Evolutionary conservation across 2,329 filamentous ascomycete species (phyloP).

Genomic region (Aschersonia sp.): DNA sequence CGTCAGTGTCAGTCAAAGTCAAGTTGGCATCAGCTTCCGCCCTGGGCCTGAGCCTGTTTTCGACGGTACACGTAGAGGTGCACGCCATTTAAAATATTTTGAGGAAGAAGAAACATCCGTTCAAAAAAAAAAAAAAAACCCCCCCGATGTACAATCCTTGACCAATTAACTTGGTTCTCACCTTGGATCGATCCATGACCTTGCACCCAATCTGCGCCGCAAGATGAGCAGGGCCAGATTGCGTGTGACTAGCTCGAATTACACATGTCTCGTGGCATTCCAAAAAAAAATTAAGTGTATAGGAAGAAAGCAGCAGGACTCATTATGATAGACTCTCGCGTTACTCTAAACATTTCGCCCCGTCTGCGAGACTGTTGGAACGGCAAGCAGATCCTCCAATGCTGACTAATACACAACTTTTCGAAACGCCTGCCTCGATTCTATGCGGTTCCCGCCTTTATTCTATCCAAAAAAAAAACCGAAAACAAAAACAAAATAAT

Average conservation of each 20-base stretch:
- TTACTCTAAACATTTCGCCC: too few relatives aligned
- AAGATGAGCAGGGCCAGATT: background rate
- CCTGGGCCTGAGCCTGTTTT: background rate
- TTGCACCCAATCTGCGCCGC: background rate
- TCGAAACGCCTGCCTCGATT: too few relatives aligned
- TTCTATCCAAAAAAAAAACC: background rate
- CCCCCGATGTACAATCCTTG: background rate
- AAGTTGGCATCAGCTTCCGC: too few relatives aligned
- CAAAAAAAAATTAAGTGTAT: too few relatives aligned
- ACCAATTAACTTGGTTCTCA: constrained; percentile 1
- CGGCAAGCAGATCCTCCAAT: too few relatives aligned
- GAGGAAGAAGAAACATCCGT: constrained; percentile 2
- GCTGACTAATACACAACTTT: too few relatives aligned
- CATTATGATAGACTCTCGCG: too few relatives aligned
- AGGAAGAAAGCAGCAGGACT: too few relatives aligned
- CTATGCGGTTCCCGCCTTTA: too few relatives aligned
- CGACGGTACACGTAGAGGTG: constrained; percentile 6
- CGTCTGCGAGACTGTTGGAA: too few relatives aligned
- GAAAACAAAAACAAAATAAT: background rate
- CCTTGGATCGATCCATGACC: constrained; percentile 10
- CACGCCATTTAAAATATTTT: background rate
- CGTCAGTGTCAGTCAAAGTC: constrained; percentile 1
- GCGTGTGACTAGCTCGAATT: background rate
- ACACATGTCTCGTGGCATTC: background rate
- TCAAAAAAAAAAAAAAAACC: background rate